These are phyloP conservation scores for Polyporus arcularius DNA, from an alignment of 768 basidiomycete genomes.

Conservation along the genomic window DNA sequence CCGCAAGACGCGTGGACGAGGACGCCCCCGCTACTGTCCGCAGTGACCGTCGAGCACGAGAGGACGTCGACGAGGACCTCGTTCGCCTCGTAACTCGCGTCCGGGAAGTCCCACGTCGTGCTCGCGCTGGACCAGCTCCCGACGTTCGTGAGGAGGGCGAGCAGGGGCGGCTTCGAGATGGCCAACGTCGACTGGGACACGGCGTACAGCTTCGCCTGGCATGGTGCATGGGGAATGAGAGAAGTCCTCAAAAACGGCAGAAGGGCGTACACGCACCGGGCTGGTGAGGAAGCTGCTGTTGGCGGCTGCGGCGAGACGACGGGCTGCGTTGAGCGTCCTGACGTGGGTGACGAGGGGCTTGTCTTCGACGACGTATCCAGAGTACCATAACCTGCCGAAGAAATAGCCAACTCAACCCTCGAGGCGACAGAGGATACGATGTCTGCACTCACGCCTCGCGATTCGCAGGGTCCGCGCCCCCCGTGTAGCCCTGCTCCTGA, in stretches of 20 bases:
- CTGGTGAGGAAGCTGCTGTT: too few relatives aligned
- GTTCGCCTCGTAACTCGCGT: slow-evolving; percentile 40
- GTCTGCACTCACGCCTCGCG: too few relatives aligned
- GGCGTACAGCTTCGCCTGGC: slow-evolving; percentile 6
- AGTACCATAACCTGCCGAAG: too few relatives aligned
- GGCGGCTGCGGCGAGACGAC: slow-evolving; percentile 1
- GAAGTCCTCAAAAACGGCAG: too few relatives aligned
- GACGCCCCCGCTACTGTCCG: slow-evolving; percentile 44
- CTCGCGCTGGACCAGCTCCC: slow-evolving; percentile 40
- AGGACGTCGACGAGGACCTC: slow-evolving; percentile 55
- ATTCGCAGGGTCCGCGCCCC: too few relatives aligned
- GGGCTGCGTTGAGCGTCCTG: slow-evolving; percentile 47
- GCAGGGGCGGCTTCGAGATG: slow-evolving; percentile 56
- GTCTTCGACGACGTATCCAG: neutral
- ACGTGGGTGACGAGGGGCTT: neutral
- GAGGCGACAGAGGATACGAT: too few relatives aligned
- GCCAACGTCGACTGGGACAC: slow-evolving; percentile 42
- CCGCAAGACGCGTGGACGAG: slow-evolving; percentile 41
- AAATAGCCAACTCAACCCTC: too few relatives aligned
- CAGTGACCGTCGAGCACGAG: slow-evolving; percentile 43
- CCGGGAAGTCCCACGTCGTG: slow-evolving; percentile 42
- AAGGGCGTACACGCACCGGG: too few relatives aligned
- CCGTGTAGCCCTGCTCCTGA: too few relatives aligned
- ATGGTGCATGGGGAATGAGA: too few relatives aligned
- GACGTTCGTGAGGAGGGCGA: slow-evolving; percentile 56